Percentiles rank a stretch among this genome's conserved stretches.
phyloP scores from a whole-genome alignment of 1,139 yeast genomes.

The Taphrina confusa region DNA sequence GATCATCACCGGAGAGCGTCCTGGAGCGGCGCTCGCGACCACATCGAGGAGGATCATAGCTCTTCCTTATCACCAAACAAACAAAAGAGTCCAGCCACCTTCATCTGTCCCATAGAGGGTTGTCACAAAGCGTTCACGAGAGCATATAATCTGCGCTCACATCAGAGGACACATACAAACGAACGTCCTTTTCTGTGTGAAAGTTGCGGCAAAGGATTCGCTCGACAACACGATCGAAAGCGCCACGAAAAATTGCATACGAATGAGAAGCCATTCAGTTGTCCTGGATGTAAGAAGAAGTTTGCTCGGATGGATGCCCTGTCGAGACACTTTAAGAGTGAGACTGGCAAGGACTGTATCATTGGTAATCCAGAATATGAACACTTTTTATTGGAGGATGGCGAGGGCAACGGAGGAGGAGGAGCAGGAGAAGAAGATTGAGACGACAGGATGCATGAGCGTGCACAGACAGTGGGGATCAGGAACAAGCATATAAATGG shows the following conservation, averaged over 20 bases:
- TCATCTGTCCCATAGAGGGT: slow-evolving; percentile 63
- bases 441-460: not conserved
- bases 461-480: no score
- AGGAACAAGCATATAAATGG: no score
- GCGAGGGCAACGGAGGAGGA: slow-evolving; percentile 1
- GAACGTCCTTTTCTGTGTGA: slow-evolving; percentile 87
- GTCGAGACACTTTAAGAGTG: slow-evolving; percentile 91
- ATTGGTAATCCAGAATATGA: slow-evolving; percentile 26
- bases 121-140: slow-evolving; percentile 88
- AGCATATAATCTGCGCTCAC: slow-evolving; percentile 89
- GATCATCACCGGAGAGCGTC: slow-evolving; percentile 16
- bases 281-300: slow-evolving; percentile 94
- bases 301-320: slow-evolving; percentile 96
- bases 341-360: slow-evolving; percentile 85
- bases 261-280: slow-evolving; percentile 85
- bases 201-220: slow-evolving; percentile 90
- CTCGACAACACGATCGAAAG: slow-evolving; percentile 90
- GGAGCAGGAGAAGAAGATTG: not conserved
- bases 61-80: slow-evolving; percentile 48
- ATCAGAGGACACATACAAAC: slow-evolving; percentile 87
- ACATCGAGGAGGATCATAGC: slow-evolving; percentile 1
- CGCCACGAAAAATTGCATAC: slow-evolving; percentile 91
- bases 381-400: slow-evolving; percentile 13
- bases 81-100: slow-evolving; percentile 76
- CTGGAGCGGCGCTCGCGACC: slow-evolving; percentile 18